Evolutionary conservation across 164 flowering plant genomes (phyloP).

Genomic region (Amborella trichopoda): DNA sequence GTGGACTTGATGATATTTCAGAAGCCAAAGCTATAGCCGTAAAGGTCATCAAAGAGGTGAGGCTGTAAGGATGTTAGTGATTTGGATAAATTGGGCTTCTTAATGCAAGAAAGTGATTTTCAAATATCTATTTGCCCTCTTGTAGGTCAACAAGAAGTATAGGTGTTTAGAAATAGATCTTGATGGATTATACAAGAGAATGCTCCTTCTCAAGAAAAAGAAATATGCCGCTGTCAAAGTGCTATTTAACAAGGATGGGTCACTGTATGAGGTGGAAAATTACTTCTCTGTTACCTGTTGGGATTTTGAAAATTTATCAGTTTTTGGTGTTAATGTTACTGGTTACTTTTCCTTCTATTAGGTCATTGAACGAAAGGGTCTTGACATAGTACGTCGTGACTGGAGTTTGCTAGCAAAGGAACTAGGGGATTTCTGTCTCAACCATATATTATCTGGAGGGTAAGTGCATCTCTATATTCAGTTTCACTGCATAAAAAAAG

Average conservation of each 20-base stretch:
- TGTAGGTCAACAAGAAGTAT: conserved; percentile 89
- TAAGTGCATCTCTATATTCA: conserved; percentile 15
- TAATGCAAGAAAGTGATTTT: no score
- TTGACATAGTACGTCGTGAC: conserved; percentile 97
- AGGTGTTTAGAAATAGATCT: conserved; percentile 85
- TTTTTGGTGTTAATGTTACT: background rate
- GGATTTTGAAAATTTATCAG: conserved; percentile 1
- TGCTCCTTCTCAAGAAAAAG: conserved; percentile 96
- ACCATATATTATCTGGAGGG: conserved; percentile 93
- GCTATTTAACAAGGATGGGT: conserved; percentile 61
- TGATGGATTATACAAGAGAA: conserved; percentile 96
- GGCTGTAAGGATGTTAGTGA: background rate
- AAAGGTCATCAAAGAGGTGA: conserved; percentile 85
- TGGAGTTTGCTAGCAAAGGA: conserved; percentile 97
- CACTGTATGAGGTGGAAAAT: conserved; percentile 50
- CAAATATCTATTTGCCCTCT: background rate
- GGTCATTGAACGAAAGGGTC: conserved; percentile 97
- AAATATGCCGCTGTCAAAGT: conserved; percentile 96
- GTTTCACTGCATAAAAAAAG: no score
- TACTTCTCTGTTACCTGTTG: background rate
- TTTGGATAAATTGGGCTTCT: background rate
- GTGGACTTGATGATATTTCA: conserved; percentile 78
- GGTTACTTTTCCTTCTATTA: conserved; percentile 12
- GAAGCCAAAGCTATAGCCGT: conserved; percentile 71
- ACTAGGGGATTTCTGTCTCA: conserved; percentile 80